Evolutionary conservation across 345 rosid species (phyloP), one percentile per base, ranked within the genome.

Genomic region (Populus davidiana): DNA sequence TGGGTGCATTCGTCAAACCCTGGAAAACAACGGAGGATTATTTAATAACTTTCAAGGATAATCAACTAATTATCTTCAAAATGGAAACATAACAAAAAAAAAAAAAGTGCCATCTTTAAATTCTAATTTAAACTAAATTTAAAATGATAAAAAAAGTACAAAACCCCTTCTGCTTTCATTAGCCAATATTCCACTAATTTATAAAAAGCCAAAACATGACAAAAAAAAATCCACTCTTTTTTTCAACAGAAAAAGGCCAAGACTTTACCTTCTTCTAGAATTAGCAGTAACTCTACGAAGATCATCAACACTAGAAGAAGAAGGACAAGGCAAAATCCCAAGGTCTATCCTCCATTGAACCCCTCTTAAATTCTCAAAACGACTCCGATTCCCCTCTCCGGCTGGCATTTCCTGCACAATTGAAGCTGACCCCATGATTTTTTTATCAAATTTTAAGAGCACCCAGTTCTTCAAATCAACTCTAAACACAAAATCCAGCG

Each of bases 331-430:
- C 75, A 96, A 80, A 85, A 93, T 88, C 74, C 94, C 93, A 41
- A 93, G 98, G 89, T 89, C 85, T 72, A 93, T 79, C 39, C 99
- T 97, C 99, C 99, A 96, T 71, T 81, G 90, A 1, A 93, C 91
- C 50, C 98, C 89, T 84, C 98, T 89, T 0, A 93, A 88, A 72
- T 86, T 87, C 35, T 69, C 80, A 78, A 87, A 83, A 71, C 78
- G 84, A 71, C 23, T 18, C 39, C n/a, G n/a, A 18, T 2, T 59
- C 29, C 29, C 64, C 64, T 59, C 64, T 59, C 29, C 27, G 4
- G 64, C 64, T 59, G 64, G 64, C 64, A 59, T 59, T 59, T 59
- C 64, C 29, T 59, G 64, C 64, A 23, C 64, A 59, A n/a, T 23
- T 23, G 64, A 59, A 59, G 64, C 64, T 59, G 29, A 10, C 13